Percentiles rank a stretch among this genome's conserved stretches.
Conservation (phyloP, 805 yeast genomes). For the Candida insectorum region DNA sequence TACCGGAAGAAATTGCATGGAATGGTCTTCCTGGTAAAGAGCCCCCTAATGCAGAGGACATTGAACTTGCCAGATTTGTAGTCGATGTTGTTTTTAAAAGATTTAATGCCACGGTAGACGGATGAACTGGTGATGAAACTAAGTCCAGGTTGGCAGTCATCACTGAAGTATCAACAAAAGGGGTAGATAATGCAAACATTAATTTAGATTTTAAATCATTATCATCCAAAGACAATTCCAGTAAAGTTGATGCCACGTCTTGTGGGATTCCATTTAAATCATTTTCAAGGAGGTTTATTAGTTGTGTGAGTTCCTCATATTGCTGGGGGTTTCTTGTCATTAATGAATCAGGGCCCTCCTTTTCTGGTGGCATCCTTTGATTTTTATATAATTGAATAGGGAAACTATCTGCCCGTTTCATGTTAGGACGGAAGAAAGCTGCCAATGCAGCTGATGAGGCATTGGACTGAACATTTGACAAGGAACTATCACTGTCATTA, state of each 20-base stretch:
- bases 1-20: conserved; percentile 66
- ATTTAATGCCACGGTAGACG: conserved; percentile 32
- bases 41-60: background rate
- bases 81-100: conserved; percentile 14
- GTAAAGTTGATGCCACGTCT: conserved; percentile 52
- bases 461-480: conserved; percentile 37
- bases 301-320: conserved; percentile 43
- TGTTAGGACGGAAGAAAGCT: conserved; percentile 39
- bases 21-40: conserved; percentile 54
- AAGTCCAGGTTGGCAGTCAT: conserved; percentile 19
- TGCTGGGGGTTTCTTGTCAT: conserved; percentile 1
- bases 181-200: conserved; percentile 64
- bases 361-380: no score
- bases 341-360: no score
- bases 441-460: conserved; percentile 48
- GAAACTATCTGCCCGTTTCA: conserved; percentile 34
- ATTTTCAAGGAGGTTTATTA: conserved; percentile 46
- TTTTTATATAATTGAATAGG: conserved; percentile 16
- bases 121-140: conserved; percentile 23
- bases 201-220: conserved; percentile 44
- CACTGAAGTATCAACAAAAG: conserved; percentile 48
- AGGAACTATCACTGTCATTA: background rate
- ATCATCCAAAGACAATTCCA: conserved; percentile 52
- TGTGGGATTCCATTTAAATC: conserved; percentile 25
- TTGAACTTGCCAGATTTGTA: background rate